Evolutionary conservation across 306 rosid species (phyloP).

Genomic region (Albizia julibrissin): DNA sequence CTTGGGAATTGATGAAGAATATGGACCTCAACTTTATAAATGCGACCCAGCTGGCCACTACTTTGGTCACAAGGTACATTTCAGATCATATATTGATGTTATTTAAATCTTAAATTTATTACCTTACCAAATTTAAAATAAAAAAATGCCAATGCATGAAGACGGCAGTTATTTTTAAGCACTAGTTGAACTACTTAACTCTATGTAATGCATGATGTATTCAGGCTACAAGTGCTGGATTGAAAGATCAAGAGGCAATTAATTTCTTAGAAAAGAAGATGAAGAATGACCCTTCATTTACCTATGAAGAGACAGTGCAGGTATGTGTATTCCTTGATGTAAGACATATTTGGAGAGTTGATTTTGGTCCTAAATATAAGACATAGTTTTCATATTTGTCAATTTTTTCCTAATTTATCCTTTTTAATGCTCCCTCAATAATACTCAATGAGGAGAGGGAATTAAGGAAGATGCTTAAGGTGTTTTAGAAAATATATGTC

Average conservation of each 20-base stretch:
- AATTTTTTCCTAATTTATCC: too few relatives aligned
- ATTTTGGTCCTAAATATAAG: too few relatives aligned
- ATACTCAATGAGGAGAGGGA: too few relatives aligned
- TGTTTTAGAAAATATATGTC: too few relatives aligned
- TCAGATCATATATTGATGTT: background rate
- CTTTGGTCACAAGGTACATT: constrained; percentile 76
- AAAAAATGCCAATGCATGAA: background rate
- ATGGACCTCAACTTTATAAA: constrained; percentile 64
- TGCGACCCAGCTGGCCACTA: constrained; percentile 85
- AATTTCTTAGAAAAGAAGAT: constrained; percentile 99
- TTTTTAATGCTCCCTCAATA: too few relatives aligned
- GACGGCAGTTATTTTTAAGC: background rate
- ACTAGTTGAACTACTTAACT: background rate
- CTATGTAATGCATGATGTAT: constrained; percentile 28
- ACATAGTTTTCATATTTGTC: too few relatives aligned
- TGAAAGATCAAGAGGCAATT: constrained; percentile 98
- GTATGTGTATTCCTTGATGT: constrained; percentile 31
- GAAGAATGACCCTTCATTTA: constrained; percentile 93
- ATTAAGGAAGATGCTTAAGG: too few relatives aligned
- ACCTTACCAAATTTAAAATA: background rate
- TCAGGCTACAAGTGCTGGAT: constrained; percentile 99
- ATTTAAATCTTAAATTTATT: constrained; percentile 2
- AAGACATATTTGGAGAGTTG: too few relatives aligned
- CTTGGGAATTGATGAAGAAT: constrained; percentile 75
- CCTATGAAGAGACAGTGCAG: constrained; percentile 97